These are phyloP conservation scores for Cucumis cinereus DNA, from an alignment of 306 rosid genomes.

Conservation along the genomic window DNA sequence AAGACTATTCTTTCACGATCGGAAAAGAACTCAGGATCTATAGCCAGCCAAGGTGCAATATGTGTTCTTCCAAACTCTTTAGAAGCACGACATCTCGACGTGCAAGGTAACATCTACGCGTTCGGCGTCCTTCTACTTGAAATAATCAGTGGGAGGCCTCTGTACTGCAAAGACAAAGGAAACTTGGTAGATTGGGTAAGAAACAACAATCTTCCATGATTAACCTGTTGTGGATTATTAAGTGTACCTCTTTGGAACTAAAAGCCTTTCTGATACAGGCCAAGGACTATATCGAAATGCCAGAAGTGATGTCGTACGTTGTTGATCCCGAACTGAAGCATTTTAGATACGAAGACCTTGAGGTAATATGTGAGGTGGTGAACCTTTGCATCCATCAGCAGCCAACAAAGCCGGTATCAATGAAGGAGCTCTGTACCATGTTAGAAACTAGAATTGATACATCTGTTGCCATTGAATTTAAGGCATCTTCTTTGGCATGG, in stretches of 20 bases:
- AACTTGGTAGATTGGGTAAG: constrained; percentile 93
- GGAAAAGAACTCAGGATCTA: constrained; percentile 65
- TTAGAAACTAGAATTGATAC: constrained; percentile 82
- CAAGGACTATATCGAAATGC: constrained; percentile 64
- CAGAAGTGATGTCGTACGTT: constrained; percentile 63
- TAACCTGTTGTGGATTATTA: neutral
- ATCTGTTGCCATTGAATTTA: constrained; percentile 53
- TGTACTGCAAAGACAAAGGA: constrained; percentile 69
- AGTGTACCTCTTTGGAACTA: neutral
- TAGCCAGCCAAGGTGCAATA: constrained; percentile 64
- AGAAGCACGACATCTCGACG: constrained; percentile 76
- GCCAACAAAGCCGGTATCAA: constrained; percentile 36
- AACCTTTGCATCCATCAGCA: constrained; percentile 57
- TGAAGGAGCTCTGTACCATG: constrained; percentile 52
- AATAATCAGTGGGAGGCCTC: constrained; percentile 80
- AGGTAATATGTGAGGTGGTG: constrained; percentile 66
- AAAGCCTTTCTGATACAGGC: constrained; percentile 46
- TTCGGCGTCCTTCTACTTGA: constrained; percentile 80
- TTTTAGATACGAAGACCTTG: constrained; percentile 65
- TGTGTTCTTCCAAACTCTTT: constrained; percentile 81
- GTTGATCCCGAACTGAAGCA: constrained; percentile 77
- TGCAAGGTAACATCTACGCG: constrained; percentile 65
- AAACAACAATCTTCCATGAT: neutral
- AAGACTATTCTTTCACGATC: constrained; percentile 83
- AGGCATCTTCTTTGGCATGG: constrained; percentile 89